Evolutionary conservation across 2,329 filamentous ascomycete species (phyloP).

Genomic region (Phialophora tarda): DNA sequence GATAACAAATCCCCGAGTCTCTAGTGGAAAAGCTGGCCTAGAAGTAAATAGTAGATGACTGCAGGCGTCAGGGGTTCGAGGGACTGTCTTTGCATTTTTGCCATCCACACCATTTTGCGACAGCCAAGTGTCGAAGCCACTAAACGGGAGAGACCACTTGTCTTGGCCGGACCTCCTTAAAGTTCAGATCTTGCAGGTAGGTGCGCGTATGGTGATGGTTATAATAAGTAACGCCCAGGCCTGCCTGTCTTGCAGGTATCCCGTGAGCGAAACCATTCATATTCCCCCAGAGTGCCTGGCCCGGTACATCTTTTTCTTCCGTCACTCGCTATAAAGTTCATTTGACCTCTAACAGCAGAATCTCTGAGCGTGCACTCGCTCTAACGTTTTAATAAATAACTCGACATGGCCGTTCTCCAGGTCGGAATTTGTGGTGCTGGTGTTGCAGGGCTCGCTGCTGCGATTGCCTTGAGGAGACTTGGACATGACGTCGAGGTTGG

Average conservation of each 20-base stretch:
- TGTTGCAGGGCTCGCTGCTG: slow-evolving; percentile 45
- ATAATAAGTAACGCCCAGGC: slow-evolving; percentile 14
- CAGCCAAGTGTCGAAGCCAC: slow-evolving; percentile 23
- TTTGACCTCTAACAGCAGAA: not conserved
- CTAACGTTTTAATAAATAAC: not conserved
- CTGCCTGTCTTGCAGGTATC: not conserved
- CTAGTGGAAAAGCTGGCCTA: not conserved
- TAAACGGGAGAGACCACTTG: slow-evolving; percentile 10
- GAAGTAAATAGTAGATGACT: slow-evolving; percentile 17
- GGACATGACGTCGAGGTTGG: slow-evolving; percentile 45
- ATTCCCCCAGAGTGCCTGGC: not conserved
- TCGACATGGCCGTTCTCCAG: slow-evolving; percentile 20
- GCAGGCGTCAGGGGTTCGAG: slow-evolving; percentile 9
- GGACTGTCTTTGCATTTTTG: slow-evolving; percentile 5
- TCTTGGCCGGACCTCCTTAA: slow-evolving; percentile 22
- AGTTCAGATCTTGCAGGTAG: slow-evolving; percentile 1
- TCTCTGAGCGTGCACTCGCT: not conserved
- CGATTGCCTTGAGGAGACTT: slow-evolving; percentile 44
- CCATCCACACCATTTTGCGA: not conserved
- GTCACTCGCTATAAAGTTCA: not conserved
- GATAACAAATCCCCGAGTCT: not conserved
- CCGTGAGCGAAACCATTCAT: not conserved
- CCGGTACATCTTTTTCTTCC: not conserved
- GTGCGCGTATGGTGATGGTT: slow-evolving; percentile 2
- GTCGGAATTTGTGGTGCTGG: slow-evolving; percentile 44